Base-by-base conservation (phyloP, 2,329 filamentous ascomycete species). In the Fusarium verrucosum region DNA sequence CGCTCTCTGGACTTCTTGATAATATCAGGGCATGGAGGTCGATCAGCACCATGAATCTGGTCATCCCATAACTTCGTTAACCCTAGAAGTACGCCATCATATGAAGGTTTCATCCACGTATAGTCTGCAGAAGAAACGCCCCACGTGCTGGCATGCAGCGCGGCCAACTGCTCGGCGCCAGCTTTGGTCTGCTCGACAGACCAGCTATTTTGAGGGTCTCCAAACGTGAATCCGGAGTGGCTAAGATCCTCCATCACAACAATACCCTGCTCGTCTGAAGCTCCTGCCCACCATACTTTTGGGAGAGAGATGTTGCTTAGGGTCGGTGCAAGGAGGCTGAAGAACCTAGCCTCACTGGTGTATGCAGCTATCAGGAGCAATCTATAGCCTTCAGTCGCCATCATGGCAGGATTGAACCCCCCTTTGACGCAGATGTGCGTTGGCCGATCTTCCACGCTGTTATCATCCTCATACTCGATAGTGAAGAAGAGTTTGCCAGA, bases 121-220 rank as follows among this genome's bases (percentile, higher is more conserved):
- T 54, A 55, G 4, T 62, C 41, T 1, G 10, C 17, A 8, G 10
- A 16, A 1, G 38, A 44, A 25, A 33, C 37, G 0, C 52, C 59
- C 64, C 58, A 66, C 4, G 49, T 61, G 1, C 42, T 47, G 10
- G 61, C 61, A 7, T 64, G 61, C 19, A 64, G 37, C 14, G 22
- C 36, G 4, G 52, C 61, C 4, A 64, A 23, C 19, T 61, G 52
- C n/a, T 64, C 49, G 11, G 49, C 49, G 4, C 58, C 58, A 10
- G 36, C 14, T 26, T 37, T 40, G 6, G 56, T 51, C 2, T 33
- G 36, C 7, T 51, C 49, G 9, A 58, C 41, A 4, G 58, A 13
- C 47, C 49, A 62, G 1, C 14, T 16, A 4, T 57, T 40, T 6
- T 33, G 30, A 4, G 49, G 49, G 17, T 43, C 47, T 8, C 54